Base-by-base conservation (phyloP, 2,329 filamentous ascomycete genomes). In the Leptodontidium sp. region DNA sequence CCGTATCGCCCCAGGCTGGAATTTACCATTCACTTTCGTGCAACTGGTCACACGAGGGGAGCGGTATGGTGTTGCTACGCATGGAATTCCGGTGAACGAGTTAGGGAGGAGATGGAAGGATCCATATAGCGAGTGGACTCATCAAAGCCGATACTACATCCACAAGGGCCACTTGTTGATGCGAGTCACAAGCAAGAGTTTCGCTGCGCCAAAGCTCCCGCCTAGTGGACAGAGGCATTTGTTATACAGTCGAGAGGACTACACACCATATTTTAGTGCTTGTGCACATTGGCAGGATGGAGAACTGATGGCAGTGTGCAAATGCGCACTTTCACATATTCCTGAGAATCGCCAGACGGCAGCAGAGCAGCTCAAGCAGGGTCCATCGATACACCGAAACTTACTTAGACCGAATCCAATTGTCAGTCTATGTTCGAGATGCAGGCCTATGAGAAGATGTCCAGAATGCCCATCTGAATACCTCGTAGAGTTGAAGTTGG, bases 241-340 rank as follows among this genome's bases (percentile, higher is more conserved):
- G 2, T 81, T 90, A 1, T 90, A 87, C 78, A 86, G 83, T 38
- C 83, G 85, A 67, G 84, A 87, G 63, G 87, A 90, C 73, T 90
- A 88, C 77, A 84, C 81, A 64, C 88, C 88, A 0, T 90, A 86
- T 75, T 90, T 90, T 78, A 88, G 85, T 12, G 85, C 84, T 0
- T 90, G 88, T 72, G 82, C 86, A 1, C 88, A 90, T 76, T 90
- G 88, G 88, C 82, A 84, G 21, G 85, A 90, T 70, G 88, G 88
- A 21, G 81, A 87, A 45, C 79, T 90, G 17, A 89, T 88, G 81
- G 81, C 84, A 17, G 79, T 86, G 43, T 87, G 86, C 72, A 90
- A 90, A 78, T 90, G 88, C 75, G 87, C 87, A 3, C 79, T 90
- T 12, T 79, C 79, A 12, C 88, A 90, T 71, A 84, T 90, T 43